Percentiles rank a stretch among this genome's conserved stretches.
Conservation (phyloP, 2,329 filamentous ascomycete genomes). For the Aspergillus ochraceoroseus region DNA sequence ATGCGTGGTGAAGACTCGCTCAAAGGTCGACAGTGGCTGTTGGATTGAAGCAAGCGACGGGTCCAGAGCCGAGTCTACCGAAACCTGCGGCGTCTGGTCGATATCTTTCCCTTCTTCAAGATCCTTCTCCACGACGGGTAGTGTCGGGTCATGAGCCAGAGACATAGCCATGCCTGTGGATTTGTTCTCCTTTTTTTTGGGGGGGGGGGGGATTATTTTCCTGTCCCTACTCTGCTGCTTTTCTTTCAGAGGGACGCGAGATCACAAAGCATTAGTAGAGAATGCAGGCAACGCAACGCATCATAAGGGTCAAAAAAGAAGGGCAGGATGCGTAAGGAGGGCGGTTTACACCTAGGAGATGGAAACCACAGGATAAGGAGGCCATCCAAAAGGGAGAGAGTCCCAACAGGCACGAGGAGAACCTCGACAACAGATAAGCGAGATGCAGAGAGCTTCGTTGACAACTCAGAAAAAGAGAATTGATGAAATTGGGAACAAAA, state of each 20-base stretch:
- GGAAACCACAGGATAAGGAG: conserved; percentile 28
- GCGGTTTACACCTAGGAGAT: conserved; percentile 24
- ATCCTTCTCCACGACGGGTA: conserved; percentile 8
- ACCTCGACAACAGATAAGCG: conserved; percentile 8
- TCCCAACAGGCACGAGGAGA: conserved; percentile 10
- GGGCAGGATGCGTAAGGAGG: conserved; percentile 21
- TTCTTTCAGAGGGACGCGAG: conserved; percentile 27
- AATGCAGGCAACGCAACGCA: conserved; percentile 29
- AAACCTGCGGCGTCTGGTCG: conserved; percentile 18
- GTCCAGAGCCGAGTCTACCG: conserved; percentile 27
- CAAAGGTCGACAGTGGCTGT: conserved; percentile 46
- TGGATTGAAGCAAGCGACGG: conserved; percentile 23
- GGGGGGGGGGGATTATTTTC: conserved; percentile 1
- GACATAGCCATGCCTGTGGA: conserved; percentile 18
- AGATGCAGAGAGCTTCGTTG: conserved; percentile 18
- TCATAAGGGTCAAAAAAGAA: conserved; percentile 29
- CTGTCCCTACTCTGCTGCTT: conserved; percentile 2
- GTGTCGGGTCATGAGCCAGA: conserved; percentile 13
- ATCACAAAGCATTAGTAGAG: conserved; percentile 28
- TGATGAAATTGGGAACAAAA: conserved; percentile 17
- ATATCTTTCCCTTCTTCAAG: too few relatives aligned
- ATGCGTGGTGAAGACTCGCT: conserved; percentile 53
- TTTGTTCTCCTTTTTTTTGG: not conserved
- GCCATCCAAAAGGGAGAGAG: conserved; percentile 26
- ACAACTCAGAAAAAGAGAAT: conserved; percentile 26